Conservation (phyloP, 2,329 filamentous ascomycete genomes). For the Colletotrichum sp. region DNA sequence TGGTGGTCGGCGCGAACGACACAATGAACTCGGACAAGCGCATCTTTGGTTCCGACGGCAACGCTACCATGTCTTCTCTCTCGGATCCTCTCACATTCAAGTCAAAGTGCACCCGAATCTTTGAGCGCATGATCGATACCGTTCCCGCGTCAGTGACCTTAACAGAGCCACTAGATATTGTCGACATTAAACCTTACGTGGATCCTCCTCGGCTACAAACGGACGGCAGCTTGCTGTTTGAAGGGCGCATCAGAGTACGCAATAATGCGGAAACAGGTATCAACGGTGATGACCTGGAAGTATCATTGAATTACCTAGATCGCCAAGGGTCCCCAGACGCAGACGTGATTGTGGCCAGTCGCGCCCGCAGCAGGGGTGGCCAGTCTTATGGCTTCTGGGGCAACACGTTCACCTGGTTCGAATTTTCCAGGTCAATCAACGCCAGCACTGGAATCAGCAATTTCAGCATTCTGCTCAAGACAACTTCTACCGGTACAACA, state of each 20-base stretch:
- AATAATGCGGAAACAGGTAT: background rate
- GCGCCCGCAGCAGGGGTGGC: constrained; percentile 21
- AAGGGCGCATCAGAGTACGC: background rate
- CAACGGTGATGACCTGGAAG: background rate
- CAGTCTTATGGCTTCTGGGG: constrained; percentile 24
- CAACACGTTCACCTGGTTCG: constrained; percentile 32
- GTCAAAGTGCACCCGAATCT: constrained; percentile 29
- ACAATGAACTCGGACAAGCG: constrained; percentile 22
- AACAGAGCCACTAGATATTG: constrained; percentile 29
- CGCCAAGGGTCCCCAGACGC: background rate
- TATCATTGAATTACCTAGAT: background rate
- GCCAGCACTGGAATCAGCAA: constrained; percentile 29
- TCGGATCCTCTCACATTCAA: constrained; percentile 41
- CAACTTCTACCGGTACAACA: constrained; percentile 25
- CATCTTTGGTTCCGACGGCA: constrained; percentile 28
- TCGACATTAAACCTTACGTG: constrained; percentile 34
- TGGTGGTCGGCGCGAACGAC: constrained; percentile 24
- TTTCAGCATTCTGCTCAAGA: constrained; percentile 32
- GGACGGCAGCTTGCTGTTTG: constrained; percentile 21
- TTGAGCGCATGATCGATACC: constrained; percentile 38
- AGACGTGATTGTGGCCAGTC: background rate
- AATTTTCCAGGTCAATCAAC: constrained; percentile 29
- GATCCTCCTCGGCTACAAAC: constrained; percentile 27
- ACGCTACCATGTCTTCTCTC: constrained; percentile 46
- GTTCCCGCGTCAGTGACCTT: constrained; percentile 33